A percentile compares a stretch with the other conserved stretches of the same genome.
These are phyloP conservation scores for Psilocybe mexicana DNA, from an alignment of 1,284 basidiomycete genomes.

Conservation along the genomic window DNA sequence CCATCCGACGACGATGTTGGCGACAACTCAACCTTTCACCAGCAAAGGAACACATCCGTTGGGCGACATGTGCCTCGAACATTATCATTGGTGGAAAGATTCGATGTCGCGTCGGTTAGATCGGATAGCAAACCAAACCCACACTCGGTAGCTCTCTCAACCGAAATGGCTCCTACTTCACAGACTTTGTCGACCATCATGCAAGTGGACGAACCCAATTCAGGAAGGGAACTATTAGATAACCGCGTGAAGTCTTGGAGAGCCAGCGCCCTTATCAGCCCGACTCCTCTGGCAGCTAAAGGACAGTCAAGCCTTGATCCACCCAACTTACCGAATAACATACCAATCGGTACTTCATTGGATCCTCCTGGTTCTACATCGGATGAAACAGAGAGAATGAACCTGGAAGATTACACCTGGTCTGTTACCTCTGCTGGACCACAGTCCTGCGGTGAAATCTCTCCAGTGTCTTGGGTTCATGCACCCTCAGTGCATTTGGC, in stretches of 20 bases:
- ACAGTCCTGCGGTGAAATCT: slow-evolving; percentile 40
- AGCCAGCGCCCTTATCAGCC: slow-evolving; percentile 49
- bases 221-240: slow-evolving; percentile 51
- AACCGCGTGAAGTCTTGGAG: slow-evolving; percentile 66
- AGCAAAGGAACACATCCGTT: slow-evolving; percentile 26
- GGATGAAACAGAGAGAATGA: slow-evolving; percentile 37
- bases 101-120: slow-evolving; percentile 45
- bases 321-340: slow-evolving; percentile 50
- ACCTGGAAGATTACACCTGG: slow-evolving; percentile 69
- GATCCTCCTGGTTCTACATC: slow-evolving; percentile 24
- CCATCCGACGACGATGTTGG: slow-evolving; percentile 41
- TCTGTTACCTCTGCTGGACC: slow-evolving; percentile 69
- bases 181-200: slow-evolving; percentile 57
- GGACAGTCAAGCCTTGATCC: slow-evolving; percentile 56
- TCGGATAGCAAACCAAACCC: slow-evolving; percentile 31
- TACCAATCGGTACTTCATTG: slow-evolving; percentile 33
- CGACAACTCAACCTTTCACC: slow-evolving; percentile 28
- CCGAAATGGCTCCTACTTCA: slow-evolving; percentile 27
- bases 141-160: slow-evolving; percentile 30
- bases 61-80: slow-evolving; percentile 60
- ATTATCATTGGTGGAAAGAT: slow-evolving; percentile 65
- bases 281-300: slow-evolving; percentile 50
- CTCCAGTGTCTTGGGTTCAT: slow-evolving; percentile 36
- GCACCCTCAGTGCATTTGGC: slow-evolving; percentile 59
- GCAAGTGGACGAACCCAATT: slow-evolving; percentile 59